phyloP scores from a whole-genome alignment of 1,139 yeast genomes.

The Hemisphaericaspora xylofermentans region DNA sequence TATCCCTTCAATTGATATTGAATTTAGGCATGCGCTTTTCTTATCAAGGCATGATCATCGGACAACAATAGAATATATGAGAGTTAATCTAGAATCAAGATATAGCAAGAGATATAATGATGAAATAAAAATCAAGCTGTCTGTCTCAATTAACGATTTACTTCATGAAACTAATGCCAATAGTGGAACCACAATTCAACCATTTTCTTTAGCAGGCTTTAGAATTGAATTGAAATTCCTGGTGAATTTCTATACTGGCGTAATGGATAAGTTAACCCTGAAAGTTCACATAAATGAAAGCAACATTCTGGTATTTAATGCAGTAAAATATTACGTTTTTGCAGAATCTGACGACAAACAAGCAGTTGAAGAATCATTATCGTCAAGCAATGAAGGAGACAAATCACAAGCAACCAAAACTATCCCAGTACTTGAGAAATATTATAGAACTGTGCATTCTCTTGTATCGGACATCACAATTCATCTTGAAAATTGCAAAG shows the following conservation, averaged over 20 bases:
- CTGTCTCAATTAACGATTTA: slow-evolving; percentile 16
- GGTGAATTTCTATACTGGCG: slow-evolving; percentile 22
- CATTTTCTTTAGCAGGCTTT: slow-evolving; percentile 20
- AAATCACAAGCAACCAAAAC: slow-evolving; percentile 3
- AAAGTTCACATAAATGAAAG: slow-evolving; percentile 12
- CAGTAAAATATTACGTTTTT: slow-evolving; percentile 11
- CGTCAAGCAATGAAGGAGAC: slow-evolving; percentile 2
- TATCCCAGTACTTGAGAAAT: slow-evolving; percentile 11
- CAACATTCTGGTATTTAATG: slow-evolving; percentile 26
- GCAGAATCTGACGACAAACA: neutral
- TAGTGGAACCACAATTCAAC: slow-evolving; percentile 7
- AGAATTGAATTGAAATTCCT: slow-evolving; percentile 25
- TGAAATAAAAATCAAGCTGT: slow-evolving; percentile 22
- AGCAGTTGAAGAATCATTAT: neutral
- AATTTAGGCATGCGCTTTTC: slow-evolving; percentile 22
- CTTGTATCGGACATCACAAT: slow-evolving; percentile 23
- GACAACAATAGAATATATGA: slow-evolving; percentile 24
- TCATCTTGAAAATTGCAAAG: slow-evolving; percentile 30
- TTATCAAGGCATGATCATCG: slow-evolving; percentile 13
- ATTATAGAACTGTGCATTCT: slow-evolving; percentile 11
- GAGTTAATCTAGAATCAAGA: slow-evolving; percentile 22
- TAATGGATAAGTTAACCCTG: slow-evolving; percentile 11
- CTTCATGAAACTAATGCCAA: slow-evolving; percentile 9
- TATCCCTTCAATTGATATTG: slow-evolving; percentile 29
- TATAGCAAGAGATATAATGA: slow-evolving; percentile 19